Base-by-base conservation (phyloP, 768 basidiomycete species). In the Lentinula detonsa region DNA sequence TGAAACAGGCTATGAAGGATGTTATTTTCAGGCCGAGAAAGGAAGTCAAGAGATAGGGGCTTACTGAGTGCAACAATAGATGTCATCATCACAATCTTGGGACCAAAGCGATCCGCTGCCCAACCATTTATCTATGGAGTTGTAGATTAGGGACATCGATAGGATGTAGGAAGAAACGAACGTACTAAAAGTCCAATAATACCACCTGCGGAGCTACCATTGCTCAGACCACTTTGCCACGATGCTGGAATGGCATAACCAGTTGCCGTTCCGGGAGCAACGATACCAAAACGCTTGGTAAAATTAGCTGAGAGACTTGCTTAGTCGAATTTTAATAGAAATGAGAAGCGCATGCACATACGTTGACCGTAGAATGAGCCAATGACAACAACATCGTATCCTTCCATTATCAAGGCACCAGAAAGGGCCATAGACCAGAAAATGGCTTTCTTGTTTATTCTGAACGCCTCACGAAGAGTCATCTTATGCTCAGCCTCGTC, bases 371-470 rank as follows among this genome's bases (percentile, higher is more conserved):
- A 45, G 50, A 58, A 48, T n/a, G 42, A 57, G 64, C 62, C 60
- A 55, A 68, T 64, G 28, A 68, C 67, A 4, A 68, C 65, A 46
- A 68, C 67, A 37, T 68, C 67, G 58, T 68, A 68, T 5, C 67
- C 67, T 59, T 68, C 67, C 67, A 69, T 69, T 16, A 69, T 63
- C 13, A 67, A 61, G 33, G 68, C 68, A 2, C 60, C 66, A 16
- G 66, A 67, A 35, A 69, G 63, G 5, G 63, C 58, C 28, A 69
- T 54, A 37, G 65, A 67, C 68, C 68, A 69, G 28, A 69, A 56
- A 11, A 69, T 59, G 1, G 68, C 68, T 46, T 64, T 64, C 62
- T 65, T 67, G 65, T 69, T 62, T 48, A 64, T 64, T 7, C 50
- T 53, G 18, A 65, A 57, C 31, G 68, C 68, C 39, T 69, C 66